Conservation (phyloP, 805 yeast genomes). For the Kregervanrija delftensis region DNA sequence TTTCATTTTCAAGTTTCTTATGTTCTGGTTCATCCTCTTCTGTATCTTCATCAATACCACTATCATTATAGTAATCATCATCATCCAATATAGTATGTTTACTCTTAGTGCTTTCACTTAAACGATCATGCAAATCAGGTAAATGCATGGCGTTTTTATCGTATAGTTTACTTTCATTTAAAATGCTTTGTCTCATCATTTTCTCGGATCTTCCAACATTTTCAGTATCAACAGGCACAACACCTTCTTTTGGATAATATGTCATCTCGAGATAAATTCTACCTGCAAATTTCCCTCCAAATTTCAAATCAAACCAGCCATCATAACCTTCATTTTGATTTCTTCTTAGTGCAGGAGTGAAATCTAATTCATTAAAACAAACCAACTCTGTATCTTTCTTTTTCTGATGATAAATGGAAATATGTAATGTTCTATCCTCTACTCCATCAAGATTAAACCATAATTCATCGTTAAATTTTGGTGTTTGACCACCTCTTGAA, state of each 20-base stretch:
- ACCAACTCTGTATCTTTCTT: conserved; percentile 82
- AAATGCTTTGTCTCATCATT: not conserved
- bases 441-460: conserved; percentile 61
- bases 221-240: conserved; percentile 25
- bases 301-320: conserved; percentile 69
- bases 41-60: not conserved
- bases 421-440: conserved; percentile 52
- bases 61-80: not conserved
- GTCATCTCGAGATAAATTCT: conserved; percentile 87
- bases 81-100: not conserved
- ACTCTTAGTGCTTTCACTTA: not conserved
- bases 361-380: conserved; percentile 74
- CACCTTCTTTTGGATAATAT: conserved; percentile 55
- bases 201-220: conserved; percentile 14
- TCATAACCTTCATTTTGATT: conserved; percentile 73
- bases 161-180: conserved; percentile 5
- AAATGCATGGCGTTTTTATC: conserved; percentile 2
- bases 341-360: conserved; percentile 63
- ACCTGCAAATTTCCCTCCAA: conserved; percentile 75
- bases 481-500: conserved; percentile 90
- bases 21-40: not conserved
- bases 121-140: not conserved
- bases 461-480: conserved; percentile 76
- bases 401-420: conserved; percentile 79
- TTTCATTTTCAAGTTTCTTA: not conserved